Evolutionary conservation across 1,139 yeast species (phyloP), one percentile per base, ranked within the genome.

Genomic region (Candida dubliniensis): DNA sequence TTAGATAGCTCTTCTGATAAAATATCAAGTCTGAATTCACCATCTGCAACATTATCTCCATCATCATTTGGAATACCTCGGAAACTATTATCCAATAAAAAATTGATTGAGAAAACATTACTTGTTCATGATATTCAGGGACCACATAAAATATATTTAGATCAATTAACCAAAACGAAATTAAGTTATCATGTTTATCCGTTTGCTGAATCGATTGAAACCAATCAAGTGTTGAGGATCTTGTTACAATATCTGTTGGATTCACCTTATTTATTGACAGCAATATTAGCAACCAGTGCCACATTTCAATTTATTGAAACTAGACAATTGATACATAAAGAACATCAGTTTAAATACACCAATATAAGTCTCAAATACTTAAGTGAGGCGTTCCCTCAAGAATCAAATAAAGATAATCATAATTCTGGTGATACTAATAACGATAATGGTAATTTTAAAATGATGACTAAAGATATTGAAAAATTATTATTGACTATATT

Each of bases 241-340:
- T 52, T 72, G 18, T 56, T 72, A 24, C 60, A 58, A 38, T 68
- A 69, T 49, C 65, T 67, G 60, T 57, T 58, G 36, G 56, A 60
- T 23, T 70, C 75, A 47, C 64, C 71, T 4, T 69, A 68, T 47
- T 54, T 72, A 18, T 56, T 72, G 26, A 60, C 66, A 34, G 55
- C 73, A 14, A 51, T 72, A 24, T 56, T 72, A 41, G 73, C 76
- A 8, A 61, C 66, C 41, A 59, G 67, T 29, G 72, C 77, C 1
- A 69, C 72, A 2, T 64, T 69, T 42, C 68, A 67, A 46, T 67
- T 53, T 51, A 69, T 69, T 46, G 61, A 61, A 27, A 61, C 69
- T 2, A 67, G 68, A 9, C 61, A 63, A 34, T 40, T 46, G 35
- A 49, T 56, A 4, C 76, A 70, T 47, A 69, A 66, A 27, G 36